A percentile compares a stretch with the other conserved stretches of the same genome.
Conservation (phyloP, 768 basidiomycete genomes). For the Jaapia argillacea region DNA sequence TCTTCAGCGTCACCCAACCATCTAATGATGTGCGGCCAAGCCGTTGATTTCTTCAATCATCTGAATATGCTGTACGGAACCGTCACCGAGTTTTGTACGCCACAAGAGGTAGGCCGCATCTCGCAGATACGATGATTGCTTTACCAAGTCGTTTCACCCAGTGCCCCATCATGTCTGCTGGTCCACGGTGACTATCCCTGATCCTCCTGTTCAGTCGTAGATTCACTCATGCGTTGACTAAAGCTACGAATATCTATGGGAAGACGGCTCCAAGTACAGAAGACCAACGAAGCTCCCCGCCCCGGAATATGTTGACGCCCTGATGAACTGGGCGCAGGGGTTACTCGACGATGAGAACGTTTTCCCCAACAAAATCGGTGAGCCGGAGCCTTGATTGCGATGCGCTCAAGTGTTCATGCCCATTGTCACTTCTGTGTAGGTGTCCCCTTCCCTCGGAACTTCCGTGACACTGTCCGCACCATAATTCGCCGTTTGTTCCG, state of each 20-base stretch:
- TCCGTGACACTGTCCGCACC: conserved; percentile 83
- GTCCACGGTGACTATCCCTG: conserved; percentile 53
- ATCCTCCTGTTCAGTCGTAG: conserved; percentile 11
- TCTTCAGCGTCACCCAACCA: neutral
- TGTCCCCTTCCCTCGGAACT: conserved; percentile 83
- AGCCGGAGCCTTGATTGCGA: conserved; percentile 3
- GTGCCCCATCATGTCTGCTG: conserved; percentile 97
- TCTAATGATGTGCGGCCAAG: conserved; percentile 28
- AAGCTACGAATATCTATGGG: conserved; percentile 94
- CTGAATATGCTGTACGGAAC: conserved; percentile 99
- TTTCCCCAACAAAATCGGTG: conserved; percentile 95
- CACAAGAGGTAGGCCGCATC: conserved; percentile 74
- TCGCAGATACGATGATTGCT: neutral
- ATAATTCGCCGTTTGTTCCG: conserved; percentile 90
- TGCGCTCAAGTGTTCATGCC: conserved; percentile 1
- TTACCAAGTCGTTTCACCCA: conserved; percentile 17
- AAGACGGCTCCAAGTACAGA: conserved; percentile 81
- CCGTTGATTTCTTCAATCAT: conserved; percentile 99
- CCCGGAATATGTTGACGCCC: conserved; percentile 91
- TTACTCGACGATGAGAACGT: conserved; percentile 85
- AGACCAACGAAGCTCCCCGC: conserved; percentile 90
- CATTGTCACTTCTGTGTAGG: conserved; percentile 34
- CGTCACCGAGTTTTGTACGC: conserved; percentile 95
- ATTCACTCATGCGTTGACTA: conserved; percentile 1
- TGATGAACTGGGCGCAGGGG: conserved; percentile 98